Conservation (phyloP, 129 eudicot genomes). For the Smallanthus sonchifolius region DNA sequence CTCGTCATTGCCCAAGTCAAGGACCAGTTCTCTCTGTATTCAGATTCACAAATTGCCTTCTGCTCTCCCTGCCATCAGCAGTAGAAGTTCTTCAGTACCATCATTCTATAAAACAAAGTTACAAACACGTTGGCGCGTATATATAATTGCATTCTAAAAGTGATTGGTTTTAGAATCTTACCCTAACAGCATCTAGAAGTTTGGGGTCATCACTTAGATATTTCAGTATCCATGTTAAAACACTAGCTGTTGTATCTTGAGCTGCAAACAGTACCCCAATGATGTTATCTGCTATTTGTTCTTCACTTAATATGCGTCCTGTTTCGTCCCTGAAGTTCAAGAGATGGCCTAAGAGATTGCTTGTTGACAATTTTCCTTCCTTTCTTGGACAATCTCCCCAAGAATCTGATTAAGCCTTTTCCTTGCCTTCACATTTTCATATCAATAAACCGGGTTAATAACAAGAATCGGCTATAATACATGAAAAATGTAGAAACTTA, state of each 20-base stretch:
- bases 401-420: constrained; percentile 53
- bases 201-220: constrained; percentile 64
- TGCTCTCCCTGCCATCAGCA: constrained; percentile 60
- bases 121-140: neutral
- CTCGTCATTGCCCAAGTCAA: constrained; percentile 81
- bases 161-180: constrained; percentile 12
- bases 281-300: constrained; percentile 69
- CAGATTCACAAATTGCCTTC: constrained; percentile 42
- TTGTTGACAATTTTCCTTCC: constrained; percentile 44
- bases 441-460: neutral
- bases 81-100: constrained; percentile 10
- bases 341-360: constrained; percentile 58
- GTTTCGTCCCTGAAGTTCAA: constrained; percentile 56
- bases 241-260: constrained; percentile 94
- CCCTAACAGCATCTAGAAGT: constrained; percentile 66
- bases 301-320: constrained; percentile 46
- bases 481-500: neutral
- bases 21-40: constrained; percentile 37
- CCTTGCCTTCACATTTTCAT: constrained; percentile 50
- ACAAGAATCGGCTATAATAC: neutral
- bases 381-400: constrained; percentile 42
- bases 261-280: constrained; percentile 88
- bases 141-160: neutral
- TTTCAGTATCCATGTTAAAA: constrained; percentile 73
- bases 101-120: constrained; percentile 11